phyloP scores from a whole-genome alignment of 2,329 filamentous ascomycete genomes.

The Parascedosporium putredinis region DNA sequence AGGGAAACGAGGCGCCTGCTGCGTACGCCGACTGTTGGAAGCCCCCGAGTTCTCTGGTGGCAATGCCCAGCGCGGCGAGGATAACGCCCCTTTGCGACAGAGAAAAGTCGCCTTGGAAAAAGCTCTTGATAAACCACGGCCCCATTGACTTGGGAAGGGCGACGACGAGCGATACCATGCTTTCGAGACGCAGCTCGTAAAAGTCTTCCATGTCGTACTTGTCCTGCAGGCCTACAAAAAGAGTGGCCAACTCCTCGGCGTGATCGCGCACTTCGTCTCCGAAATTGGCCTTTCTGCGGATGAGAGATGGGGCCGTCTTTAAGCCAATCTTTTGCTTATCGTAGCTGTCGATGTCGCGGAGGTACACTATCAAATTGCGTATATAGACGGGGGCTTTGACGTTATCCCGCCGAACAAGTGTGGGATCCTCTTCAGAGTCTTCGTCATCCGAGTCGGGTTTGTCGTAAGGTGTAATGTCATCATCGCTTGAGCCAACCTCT shows the following conservation, averaged over 20 bases:
- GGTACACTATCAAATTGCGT: slow-evolving; percentile 66
- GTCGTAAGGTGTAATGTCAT: slow-evolving; percentile 64
- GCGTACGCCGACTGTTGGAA: slow-evolving; percentile 49
- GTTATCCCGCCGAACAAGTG: slow-evolving; percentile 73
- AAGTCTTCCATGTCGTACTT: slow-evolving; percentile 76
- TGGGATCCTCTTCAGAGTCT: slow-evolving; percentile 89
- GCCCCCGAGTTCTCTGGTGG: slow-evolving; percentile 76
- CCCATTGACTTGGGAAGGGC: slow-evolving; percentile 69
- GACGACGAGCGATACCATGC: slow-evolving; percentile 71
- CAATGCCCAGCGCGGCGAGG: slow-evolving; percentile 70
- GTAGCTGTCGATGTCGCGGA: slow-evolving; percentile 73
- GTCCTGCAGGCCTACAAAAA: slow-evolving; percentile 73
- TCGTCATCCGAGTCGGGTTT: slow-evolving; percentile 84
- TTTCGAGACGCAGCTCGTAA: slow-evolving; percentile 62
- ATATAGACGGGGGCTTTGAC: slow-evolving; percentile 82
- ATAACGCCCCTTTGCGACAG: slow-evolving; percentile 73
- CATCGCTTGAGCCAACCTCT: slow-evolving; percentile 52
- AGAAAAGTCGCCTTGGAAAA: slow-evolving; percentile 89
- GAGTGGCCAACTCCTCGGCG: slow-evolving; percentile 65
- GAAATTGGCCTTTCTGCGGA: slow-evolving; percentile 79
- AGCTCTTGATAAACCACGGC: slow-evolving; percentile 72
- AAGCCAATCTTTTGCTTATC: slow-evolving; percentile 77
- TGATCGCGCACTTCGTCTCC: slow-evolving; percentile 83
- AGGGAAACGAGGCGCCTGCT: slow-evolving; percentile 55
- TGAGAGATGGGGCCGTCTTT: slow-evolving; percentile 64